Percentiles rank a stretch among this genome's conserved stretches.
These are phyloP conservation scores for Durotheca rogersii DNA, from an alignment of 495 filamentous ascomycete species.

Conservation along the genomic window DNA sequence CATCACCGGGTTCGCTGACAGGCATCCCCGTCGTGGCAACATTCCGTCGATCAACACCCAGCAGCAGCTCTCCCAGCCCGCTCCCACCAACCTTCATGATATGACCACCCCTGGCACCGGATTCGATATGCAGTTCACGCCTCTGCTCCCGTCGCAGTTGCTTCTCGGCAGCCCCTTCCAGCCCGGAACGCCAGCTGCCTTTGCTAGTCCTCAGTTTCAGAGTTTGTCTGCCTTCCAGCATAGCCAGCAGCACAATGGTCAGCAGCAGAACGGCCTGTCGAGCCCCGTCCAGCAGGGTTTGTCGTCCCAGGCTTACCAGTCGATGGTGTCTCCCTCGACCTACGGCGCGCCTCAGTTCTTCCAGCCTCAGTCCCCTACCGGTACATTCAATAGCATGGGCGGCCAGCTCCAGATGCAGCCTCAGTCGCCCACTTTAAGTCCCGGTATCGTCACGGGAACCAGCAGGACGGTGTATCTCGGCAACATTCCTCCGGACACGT, in stretches of 20 bases:
- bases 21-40: constrained; percentile 77
- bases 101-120: constrained; percentile 84
- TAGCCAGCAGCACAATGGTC: constrained; percentile 59
- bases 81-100: constrained; percentile 56
- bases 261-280: constrained; percentile 51
- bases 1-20: constrained; percentile 74
- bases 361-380: constrained; percentile 83
- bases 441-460: constrained; percentile 82
- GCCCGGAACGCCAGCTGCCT: constrained; percentile 85
- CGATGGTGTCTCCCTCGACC: constrained; percentile 72
- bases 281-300: constrained; percentile 56
- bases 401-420: constrained; percentile 57
- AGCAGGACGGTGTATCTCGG: constrained; percentile 96
- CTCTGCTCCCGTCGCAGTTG: constrained; percentile 89
- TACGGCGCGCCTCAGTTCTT: constrained; percentile 74
- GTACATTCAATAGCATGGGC: constrained; percentile 64
- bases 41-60: constrained; percentile 91
- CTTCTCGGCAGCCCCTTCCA: constrained; percentile 96
- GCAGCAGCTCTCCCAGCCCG: constrained; percentile 50
- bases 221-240: constrained; percentile 76
- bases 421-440: constrained; percentile 68
- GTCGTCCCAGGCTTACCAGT: constrained; percentile 74
- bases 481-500: constrained; percentile 97
- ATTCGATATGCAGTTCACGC: constrained; percentile 98
- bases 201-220: constrained; percentile 87